Evolutionary conservation across 2,329 filamentous ascomycete species (phyloP).

Genomic region (Dryadomyces sulphureus): DNA sequence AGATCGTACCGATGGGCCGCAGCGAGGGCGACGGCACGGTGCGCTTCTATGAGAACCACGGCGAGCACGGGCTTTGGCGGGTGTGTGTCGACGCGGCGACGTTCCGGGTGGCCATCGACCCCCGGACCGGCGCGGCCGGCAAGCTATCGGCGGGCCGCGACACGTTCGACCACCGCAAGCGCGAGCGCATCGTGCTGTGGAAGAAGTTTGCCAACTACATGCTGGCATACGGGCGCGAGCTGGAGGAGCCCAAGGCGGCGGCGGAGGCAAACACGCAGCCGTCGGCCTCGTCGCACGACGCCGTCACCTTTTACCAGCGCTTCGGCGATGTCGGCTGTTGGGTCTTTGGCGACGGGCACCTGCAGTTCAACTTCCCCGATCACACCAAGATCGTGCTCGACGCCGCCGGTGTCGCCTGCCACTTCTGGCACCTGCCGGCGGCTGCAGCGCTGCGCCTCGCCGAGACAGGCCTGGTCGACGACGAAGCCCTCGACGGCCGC

Average conservation of each 20-base stretch:
- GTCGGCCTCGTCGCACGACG: neutral
- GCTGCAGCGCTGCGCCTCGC: constrained; percentile 53
- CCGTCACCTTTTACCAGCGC: constrained; percentile 54
- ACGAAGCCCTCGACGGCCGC: constrained; percentile 55
- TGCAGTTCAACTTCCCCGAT: constrained; percentile 77
- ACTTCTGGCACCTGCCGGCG: constrained; percentile 63
- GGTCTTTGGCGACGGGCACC: constrained; percentile 66
- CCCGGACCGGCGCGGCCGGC: constrained; percentile 39
- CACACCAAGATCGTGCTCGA: constrained; percentile 76
- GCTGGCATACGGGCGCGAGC: constrained; percentile 60
- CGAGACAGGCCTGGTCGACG: constrained; percentile 49
- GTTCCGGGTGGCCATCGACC: constrained; percentile 39
- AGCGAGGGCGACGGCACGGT: constrained; percentile 24
- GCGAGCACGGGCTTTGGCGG: constrained; percentile 45
- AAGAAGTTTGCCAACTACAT: constrained; percentile 65
- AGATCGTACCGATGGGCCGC: constrained; percentile 44
- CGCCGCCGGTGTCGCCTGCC: constrained; percentile 57
- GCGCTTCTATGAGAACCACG: constrained; percentile 61
- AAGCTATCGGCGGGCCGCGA: constrained; percentile 49
- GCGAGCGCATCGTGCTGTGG: constrained; percentile 52
- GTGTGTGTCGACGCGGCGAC: constrained; percentile 50
- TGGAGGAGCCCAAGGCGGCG: constrained; percentile 19
- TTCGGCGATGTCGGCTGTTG: constrained; percentile 70
- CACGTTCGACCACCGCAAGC: constrained; percentile 49
- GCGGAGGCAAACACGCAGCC: constrained; percentile 11